Conservation (phyloP, 1,284 basidiomycete genomes). For the Cryptococcus deneoformans region DNA sequence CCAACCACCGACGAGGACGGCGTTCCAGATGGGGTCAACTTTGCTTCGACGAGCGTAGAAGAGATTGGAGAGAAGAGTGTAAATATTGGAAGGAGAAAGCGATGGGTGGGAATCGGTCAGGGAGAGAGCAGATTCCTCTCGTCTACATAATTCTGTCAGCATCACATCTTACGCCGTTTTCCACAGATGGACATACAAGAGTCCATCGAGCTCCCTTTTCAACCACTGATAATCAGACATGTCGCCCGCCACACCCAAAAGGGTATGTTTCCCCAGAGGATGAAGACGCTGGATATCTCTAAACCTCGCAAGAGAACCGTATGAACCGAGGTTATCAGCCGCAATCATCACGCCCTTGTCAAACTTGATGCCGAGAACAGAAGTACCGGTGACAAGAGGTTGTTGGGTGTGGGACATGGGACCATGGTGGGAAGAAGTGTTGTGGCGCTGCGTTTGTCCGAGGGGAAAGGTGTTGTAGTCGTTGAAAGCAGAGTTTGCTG, state of each 20-base stretch:
- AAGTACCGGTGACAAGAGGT: slow-evolving; percentile 95
- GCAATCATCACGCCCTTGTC: slow-evolving; percentile 98
- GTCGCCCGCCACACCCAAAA: slow-evolving; percentile 91
- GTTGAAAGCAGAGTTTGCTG: slow-evolving; percentile 41
- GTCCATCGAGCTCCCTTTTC: slow-evolving; percentile 58
- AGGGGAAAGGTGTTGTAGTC: slow-evolving; percentile 37
- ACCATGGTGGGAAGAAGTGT: slow-evolving; percentile 6
- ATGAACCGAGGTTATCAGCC: slow-evolving; percentile 99
- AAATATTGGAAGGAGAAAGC: slow-evolving; percentile 85
- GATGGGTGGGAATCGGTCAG: slow-evolving; percentile 72
- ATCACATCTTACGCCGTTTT: too few relatives aligned
- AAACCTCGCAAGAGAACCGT: slow-evolving; percentile 96
- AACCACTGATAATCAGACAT: slow-evolving; percentile 98
- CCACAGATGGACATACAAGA: slow-evolving; percentile 33
- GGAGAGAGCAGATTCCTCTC: slow-evolving; percentile 59
- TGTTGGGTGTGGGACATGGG: slow-evolving; percentile 51
- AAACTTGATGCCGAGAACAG: slow-evolving; percentile 89
- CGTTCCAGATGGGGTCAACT: slow-evolving; percentile 95
- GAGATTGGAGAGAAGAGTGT: slow-evolving; percentile 85
- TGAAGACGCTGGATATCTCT: slow-evolving; percentile 90
- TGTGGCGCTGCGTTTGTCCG: slow-evolving; percentile 15
- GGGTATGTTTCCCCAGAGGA: slow-evolving; percentile 72
- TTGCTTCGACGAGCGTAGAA: slow-evolving; percentile 89
- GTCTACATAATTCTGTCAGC: slow-evolving; percentile 39
- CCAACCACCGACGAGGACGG: slow-evolving; percentile 87